These are phyloP conservation scores for Typha latifolia DNA, from an alignment of 176 grass and related monocot genomes.

Conservation along the genomic window DNA sequence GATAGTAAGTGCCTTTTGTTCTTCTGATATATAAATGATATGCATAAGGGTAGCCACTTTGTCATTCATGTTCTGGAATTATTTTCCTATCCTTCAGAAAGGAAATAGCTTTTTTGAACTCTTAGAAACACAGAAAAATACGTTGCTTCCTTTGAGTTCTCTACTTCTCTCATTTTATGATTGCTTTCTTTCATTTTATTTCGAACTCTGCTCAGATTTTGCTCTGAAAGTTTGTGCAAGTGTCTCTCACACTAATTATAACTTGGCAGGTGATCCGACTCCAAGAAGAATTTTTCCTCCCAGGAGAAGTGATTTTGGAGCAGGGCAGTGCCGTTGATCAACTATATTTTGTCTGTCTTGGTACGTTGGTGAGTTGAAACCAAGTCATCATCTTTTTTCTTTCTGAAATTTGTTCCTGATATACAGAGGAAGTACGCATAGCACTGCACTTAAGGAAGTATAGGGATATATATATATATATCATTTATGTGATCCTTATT, in stretches of 20 bases:
- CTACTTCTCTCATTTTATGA: background rate
- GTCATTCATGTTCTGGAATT: background rate
- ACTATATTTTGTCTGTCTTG: constrained; percentile 89
- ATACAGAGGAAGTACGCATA: background rate
- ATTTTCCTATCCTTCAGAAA: background rate
- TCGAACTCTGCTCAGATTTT: background rate
- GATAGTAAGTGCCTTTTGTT: constrained; percentile 49
- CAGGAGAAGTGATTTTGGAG: constrained; percentile 88
- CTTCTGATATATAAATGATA: background rate
- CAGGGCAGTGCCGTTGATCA: constrained; percentile 86
- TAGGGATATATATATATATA: background rate
- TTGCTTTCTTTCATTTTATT: background rate
- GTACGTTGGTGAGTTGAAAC: constrained; percentile 46
- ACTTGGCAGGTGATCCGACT: constrained; percentile 62
- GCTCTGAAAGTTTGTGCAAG: background rate
- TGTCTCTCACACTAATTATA: background rate
- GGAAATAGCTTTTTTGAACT: background rate
- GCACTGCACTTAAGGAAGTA: background rate
- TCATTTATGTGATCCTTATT: too few relatives aligned
- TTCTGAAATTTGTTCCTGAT: background rate
- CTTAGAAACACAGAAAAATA: background rate
- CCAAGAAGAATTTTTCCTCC: constrained; percentile 93
- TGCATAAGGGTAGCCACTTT: background rate
- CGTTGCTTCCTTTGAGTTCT: background rate
- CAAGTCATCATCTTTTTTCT: background rate